Evolutionary conservation across 2,329 filamentous ascomycete species (phyloP).

Genomic region (Aureobasidium sp.): DNA sequence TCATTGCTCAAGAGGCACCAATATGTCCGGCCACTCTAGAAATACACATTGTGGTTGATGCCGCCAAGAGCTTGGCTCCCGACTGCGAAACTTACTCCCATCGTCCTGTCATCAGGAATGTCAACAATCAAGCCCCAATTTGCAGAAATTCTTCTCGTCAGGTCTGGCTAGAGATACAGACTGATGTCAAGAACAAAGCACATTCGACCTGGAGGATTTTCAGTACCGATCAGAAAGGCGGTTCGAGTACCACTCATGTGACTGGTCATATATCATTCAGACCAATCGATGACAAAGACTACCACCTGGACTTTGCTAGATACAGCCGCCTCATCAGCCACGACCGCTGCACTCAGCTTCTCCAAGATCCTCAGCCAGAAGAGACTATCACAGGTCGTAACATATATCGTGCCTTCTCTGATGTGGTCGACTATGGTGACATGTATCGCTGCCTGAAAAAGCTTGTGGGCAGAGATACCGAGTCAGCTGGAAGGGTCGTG

Average conservation of each 20-base stretch:
- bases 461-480: neutral
- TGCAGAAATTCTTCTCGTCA: conserved; percentile 16
- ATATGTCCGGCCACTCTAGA: conserved; percentile 34
- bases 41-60: conserved; percentile 28
- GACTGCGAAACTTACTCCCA: no score
- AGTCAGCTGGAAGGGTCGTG: neutral
- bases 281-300: no score
- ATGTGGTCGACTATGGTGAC: conserved; percentile 29
- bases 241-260: no score
- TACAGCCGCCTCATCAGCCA: no score
- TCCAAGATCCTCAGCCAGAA: conserved; percentile 19
- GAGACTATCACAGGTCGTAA: conserved; percentile 28
- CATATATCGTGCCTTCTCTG: conserved; percentile 32
- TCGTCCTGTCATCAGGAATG: no score
- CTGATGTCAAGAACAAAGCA: no score
- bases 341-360: no score
- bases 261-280: no score
- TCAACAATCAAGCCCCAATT: no score
- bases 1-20: conserved; percentile 32
- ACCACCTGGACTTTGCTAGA: neutral
- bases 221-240: no score
- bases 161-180: no score
- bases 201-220: no score
- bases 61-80: conserved; percentile 25
- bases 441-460: conserved; percentile 25